phyloP scores from a whole-genome alignment of 805 yeast species.

The Candida odintsovae region DNA sequence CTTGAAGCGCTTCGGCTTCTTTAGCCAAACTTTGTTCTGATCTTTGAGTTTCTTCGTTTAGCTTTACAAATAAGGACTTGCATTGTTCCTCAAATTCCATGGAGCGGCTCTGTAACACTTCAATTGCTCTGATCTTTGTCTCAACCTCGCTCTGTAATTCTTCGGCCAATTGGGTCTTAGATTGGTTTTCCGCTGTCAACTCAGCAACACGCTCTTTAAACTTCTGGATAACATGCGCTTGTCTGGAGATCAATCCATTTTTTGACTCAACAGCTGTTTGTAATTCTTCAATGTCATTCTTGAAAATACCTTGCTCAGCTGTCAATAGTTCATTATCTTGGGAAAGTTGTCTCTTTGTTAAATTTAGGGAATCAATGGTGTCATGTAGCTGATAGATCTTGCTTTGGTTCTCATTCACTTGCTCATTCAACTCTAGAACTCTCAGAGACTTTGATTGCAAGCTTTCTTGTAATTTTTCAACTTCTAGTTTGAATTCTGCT shows the following conservation, averaged over 20 bases:
- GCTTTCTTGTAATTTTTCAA: slow-evolving; percentile 15
- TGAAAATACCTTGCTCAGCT: slow-evolving; percentile 17
- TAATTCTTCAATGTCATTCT: slow-evolving; percentile 13
- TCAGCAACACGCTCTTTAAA: slow-evolving; percentile 18
- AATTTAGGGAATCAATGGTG: slow-evolving; percentile 10
- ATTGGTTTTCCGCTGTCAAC: slow-evolving; percentile 4
- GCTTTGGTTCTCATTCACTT: slow-evolving; percentile 11
- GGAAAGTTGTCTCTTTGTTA: slow-evolving; percentile 15
- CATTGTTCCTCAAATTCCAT: slow-evolving; percentile 17
- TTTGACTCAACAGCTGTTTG: slow-evolving; percentile 8
- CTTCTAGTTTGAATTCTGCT: slow-evolving; percentile 18
- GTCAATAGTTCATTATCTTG: slow-evolving; percentile 16
- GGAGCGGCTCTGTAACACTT: slow-evolving; percentile 7
- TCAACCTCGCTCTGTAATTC: slow-evolving; percentile 10
- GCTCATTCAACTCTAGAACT: slow-evolving; percentile 13
- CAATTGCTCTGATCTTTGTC: slow-evolving; percentile 15
- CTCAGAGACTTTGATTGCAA: slow-evolving; percentile 15
- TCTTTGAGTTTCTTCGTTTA: slow-evolving; percentile 8
- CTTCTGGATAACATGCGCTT: slow-evolving; percentile 13
- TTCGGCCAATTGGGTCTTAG: slow-evolving; percentile 7
- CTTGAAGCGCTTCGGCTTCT: neutral
- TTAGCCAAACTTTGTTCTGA: neutral
- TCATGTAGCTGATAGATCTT: slow-evolving; percentile 16
- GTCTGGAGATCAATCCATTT: slow-evolving; percentile 12
- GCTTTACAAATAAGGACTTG: slow-evolving; percentile 3